These are phyloP conservation scores for Abortiporus biennis DNA, from an alignment of 1,284 basidiomycete species.

Conservation along the genomic window DNA sequence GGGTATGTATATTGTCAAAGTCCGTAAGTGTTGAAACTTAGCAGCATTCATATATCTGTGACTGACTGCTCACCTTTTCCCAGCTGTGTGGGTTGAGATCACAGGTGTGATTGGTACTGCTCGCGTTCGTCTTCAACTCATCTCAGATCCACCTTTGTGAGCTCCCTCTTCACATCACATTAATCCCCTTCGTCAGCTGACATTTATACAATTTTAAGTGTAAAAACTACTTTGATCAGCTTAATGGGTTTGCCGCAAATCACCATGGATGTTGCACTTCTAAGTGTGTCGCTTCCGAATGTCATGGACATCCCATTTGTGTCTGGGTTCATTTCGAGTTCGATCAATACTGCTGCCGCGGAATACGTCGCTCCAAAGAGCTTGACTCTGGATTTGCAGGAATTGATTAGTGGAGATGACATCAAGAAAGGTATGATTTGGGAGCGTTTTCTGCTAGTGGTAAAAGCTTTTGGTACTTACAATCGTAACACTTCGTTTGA, in stretches of 20 bases:
- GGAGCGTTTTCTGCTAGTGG: background rate
- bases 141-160: constrained; percentile 68
- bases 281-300: constrained; percentile 66
- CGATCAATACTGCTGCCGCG: constrained; percentile 62
- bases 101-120: constrained; percentile 69
- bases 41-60: no score
- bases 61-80: no score
- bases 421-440: constrained; percentile 37
- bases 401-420: constrained; percentile 56
- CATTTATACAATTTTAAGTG: constrained; percentile 22
- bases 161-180: constrained; percentile 20
- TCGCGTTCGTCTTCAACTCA: constrained; percentile 76
- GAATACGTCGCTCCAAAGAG: constrained; percentile 68
- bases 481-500: no score
- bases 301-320: constrained; percentile 78
- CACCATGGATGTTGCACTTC: constrained; percentile 69
- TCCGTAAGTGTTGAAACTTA: constrained; percentile 30
- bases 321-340: constrained; percentile 69
- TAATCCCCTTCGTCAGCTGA: background rate
- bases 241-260: constrained; percentile 77
- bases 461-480: background rate
- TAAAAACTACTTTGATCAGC: constrained; percentile 45
- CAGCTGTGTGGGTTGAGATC: constrained; percentile 74
- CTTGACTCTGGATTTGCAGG: constrained; percentile 68
- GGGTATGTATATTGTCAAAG: constrained; percentile 40